phyloP scores from a whole-genome alignment of 352 stramenopile species.

The Pythium graminicola region DNA sequence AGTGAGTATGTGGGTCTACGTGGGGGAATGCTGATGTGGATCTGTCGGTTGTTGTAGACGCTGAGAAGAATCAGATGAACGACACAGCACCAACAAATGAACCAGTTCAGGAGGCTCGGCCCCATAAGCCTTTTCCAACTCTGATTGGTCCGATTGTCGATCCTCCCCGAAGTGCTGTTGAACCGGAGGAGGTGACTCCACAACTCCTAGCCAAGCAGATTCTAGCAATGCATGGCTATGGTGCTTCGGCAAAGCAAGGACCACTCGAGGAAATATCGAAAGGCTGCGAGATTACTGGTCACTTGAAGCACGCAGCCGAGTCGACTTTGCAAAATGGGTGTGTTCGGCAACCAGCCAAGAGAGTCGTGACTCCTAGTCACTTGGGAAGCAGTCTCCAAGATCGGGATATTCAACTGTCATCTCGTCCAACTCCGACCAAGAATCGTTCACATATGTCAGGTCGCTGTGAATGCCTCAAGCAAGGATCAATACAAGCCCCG shows the following conservation, averaged over 20 bases:
- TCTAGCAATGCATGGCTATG: constrained; percentile 56
- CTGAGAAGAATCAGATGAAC: constrained; percentile 29
- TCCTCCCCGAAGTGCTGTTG: neutral
- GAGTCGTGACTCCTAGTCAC: too few relatives aligned
- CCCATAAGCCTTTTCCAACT: too few relatives aligned
- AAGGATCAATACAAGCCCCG: constrained; percentile 2
- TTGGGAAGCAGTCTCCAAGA: too few relatives aligned
- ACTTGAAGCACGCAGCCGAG: too few relatives aligned
- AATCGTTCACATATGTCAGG: too few relatives aligned
- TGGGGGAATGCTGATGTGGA: neutral
- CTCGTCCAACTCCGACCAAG: too few relatives aligned
- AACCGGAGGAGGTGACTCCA: constrained; percentile 37
- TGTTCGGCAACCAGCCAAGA: too few relatives aligned
- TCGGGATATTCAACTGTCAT: too few relatives aligned
- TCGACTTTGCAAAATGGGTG: too few relatives aligned
- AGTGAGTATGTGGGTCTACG: neutral
- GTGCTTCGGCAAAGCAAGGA: neutral
- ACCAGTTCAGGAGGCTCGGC: too few relatives aligned
- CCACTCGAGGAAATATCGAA: neutral
- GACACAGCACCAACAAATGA: neutral
- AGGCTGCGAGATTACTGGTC: too few relatives aligned
- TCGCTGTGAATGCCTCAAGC: neutral
- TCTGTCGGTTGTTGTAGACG: constrained; percentile 29
- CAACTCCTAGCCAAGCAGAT: constrained; percentile 59
- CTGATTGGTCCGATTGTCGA: neutral